Conservation (phyloP, 2,329 filamentous ascomycete species). For the Claviceps monticola region DNA sequence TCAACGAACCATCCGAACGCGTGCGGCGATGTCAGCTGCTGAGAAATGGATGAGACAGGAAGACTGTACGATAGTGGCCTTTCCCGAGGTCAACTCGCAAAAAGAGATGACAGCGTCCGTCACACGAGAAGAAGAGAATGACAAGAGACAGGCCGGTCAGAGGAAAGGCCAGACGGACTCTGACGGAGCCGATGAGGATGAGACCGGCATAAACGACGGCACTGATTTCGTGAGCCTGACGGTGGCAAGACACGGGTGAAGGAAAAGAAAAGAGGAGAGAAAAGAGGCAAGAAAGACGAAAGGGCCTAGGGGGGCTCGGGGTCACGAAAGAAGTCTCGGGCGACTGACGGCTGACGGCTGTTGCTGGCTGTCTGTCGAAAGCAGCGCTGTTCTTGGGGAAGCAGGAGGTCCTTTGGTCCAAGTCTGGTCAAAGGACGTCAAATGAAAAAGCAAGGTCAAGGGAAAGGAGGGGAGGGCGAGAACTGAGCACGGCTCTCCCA, state of each 20-base stretch:
- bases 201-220: neutral
- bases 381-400: too few species aligned
- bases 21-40: neutral
- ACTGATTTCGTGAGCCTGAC: neutral
- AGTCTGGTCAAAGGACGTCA: too few species aligned
- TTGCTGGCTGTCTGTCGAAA: too few species aligned
- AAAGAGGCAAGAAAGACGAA: neutral
- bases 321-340: neutral
- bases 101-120: neutral
- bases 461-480: too few species aligned
- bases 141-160: neutral
- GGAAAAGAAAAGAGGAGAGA: neutral
- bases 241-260: neutral
- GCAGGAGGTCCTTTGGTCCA: too few species aligned
- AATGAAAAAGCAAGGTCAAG: too few species aligned
- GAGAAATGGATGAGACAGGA: neutral
- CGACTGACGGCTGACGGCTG: too few species aligned
- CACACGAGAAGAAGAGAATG: neutral
- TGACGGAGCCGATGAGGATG: constrained; percentile 4
- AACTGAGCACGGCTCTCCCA: neutral
- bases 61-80: neutral
- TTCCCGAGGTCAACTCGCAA: constrained; percentile 4
- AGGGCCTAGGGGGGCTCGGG: neutral
- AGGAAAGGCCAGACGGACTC: neutral
- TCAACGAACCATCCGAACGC: constrained; percentile 7